Conservation (phyloP, 495 filamentous ascomycete species). For the Penicillium pulvis region DNA sequence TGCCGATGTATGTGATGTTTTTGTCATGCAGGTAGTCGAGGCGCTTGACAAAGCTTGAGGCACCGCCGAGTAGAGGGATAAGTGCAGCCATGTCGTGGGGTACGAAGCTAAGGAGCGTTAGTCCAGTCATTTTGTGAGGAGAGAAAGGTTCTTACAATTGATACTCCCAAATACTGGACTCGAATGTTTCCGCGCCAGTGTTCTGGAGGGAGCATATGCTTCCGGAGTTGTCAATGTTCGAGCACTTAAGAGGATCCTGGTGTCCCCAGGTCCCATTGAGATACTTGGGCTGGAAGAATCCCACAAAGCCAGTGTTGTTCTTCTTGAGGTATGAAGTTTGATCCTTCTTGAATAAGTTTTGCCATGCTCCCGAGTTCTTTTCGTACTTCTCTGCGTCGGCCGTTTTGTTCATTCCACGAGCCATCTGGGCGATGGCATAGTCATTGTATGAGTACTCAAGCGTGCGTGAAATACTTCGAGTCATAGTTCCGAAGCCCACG, state of each 20-base stretch:
- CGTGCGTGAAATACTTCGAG: slow-evolving; percentile 67
- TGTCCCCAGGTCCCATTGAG: slow-evolving; percentile 59
- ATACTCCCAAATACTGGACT: slow-evolving; percentile 74
- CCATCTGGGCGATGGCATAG: slow-evolving; percentile 59
- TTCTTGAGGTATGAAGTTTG: slow-evolving; percentile 48
- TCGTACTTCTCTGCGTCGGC: slow-evolving; percentile 63
- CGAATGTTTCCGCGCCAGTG: slow-evolving; percentile 58
- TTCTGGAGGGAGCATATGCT: slow-evolving; percentile 66
- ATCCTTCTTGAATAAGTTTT: slow-evolving; percentile 66
- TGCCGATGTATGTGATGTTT: slow-evolving; percentile 63
- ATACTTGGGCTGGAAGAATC: slow-evolving; percentile 68
- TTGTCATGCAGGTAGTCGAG: slow-evolving; percentile 64
- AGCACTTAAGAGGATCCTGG: slow-evolving; percentile 57
- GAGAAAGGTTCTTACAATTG: slow-evolving; percentile 51
- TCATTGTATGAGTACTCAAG: slow-evolving; percentile 75
- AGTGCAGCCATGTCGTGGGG: slow-evolving; percentile 72
- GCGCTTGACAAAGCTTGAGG: slow-evolving; percentile 57
- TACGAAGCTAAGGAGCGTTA: slow-evolving; percentile 49
- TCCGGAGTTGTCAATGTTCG: slow-evolving; percentile 43
- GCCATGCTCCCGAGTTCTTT: slow-evolving; percentile 63
- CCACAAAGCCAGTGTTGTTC: slow-evolving; percentile 52
- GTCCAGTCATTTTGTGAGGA: neutral
- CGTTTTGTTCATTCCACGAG: slow-evolving; percentile 55
- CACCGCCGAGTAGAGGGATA: slow-evolving; percentile 60
- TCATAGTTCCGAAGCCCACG: slow-evolving; percentile 71